Percentiles rank a stretch among this genome's conserved stretches.
Conservation (phyloP, 441 rosid species). For the Gossypium laxum region DNA sequence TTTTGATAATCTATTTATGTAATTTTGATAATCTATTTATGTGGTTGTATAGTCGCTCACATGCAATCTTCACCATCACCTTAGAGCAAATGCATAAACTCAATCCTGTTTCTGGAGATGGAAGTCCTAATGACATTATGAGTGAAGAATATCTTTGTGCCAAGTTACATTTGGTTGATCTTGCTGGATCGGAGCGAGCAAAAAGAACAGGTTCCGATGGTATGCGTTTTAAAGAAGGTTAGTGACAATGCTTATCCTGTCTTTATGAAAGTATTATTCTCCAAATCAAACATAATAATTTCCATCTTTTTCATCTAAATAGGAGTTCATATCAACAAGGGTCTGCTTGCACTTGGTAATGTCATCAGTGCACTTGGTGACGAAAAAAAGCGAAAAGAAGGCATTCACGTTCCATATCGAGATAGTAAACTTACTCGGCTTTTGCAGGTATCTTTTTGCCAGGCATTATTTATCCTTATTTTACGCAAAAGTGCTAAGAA, state of each 20-base stretch:
- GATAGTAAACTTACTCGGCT: constrained; percentile 96
- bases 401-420: constrained; percentile 86
- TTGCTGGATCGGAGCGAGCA: constrained; percentile 97
- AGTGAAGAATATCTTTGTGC: constrained; percentile 95
- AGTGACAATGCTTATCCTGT: constrained; percentile 16
- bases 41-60: constrained; percentile 66
- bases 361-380: constrained; percentile 98
- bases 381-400: constrained; percentile 91
- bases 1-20: background rate
- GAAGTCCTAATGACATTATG: constrained; percentile 45
- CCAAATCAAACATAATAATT: constrained; percentile 9
- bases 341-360: constrained; percentile 97
- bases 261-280: constrained; percentile 13
- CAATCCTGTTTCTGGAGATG: constrained; percentile 48
- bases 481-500: background rate
- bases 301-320: constrained; percentile 21
- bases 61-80: constrained; percentile 95
- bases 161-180: constrained; percentile 92
- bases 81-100: constrained; percentile 86
- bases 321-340: constrained; percentile 96
- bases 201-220: constrained; percentile 97
- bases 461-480: background rate
- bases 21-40: background rate
- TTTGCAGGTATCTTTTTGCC: constrained; percentile 56
- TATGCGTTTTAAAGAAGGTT: constrained; percentile 91